phyloP scores from a whole-genome alignment of 2,329 filamentous ascomycete species.

The Sarocladium kiliense region DNA sequence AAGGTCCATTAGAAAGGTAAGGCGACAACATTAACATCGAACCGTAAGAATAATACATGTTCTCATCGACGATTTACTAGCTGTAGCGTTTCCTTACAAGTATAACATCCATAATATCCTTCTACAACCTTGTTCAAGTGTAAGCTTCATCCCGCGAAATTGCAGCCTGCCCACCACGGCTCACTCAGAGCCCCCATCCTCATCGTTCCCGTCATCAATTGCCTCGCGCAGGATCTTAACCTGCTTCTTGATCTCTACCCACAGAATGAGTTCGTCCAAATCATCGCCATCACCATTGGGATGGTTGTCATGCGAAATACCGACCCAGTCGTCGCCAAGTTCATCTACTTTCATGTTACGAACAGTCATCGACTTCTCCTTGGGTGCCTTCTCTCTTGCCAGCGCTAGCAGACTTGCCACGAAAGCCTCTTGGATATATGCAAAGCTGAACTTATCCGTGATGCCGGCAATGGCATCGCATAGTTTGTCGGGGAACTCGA shows the following conservation, averaged over 20 bases:
- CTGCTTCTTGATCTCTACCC: constrained; percentile 60
- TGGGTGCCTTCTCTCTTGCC: constrained; percentile 29
- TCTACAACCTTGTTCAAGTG: no score
- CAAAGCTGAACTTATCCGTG: constrained; percentile 62
- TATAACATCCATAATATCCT: no score
- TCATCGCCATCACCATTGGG: constrained; percentile 28
- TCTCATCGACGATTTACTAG: no score
- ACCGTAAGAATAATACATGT: no score
- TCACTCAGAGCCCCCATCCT: background rate
- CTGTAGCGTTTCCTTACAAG: no score
- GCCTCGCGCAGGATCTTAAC: constrained; percentile 55
- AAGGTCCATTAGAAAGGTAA: no score
- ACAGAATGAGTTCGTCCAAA: constrained; percentile 48
- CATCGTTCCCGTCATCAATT: constrained; percentile 36
- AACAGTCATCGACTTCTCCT: constrained; percentile 23
- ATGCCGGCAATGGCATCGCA: constrained; percentile 55
- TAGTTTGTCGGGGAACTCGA: constrained; percentile 57
- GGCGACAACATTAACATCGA: no score
- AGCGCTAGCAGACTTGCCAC: constrained; percentile 58
- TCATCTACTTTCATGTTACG: constrained; percentile 11
- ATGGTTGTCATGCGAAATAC: constrained; percentile 18
- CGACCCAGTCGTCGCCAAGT: constrained; percentile 32
- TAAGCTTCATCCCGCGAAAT: no score
- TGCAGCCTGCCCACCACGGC: no score
- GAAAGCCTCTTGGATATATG: constrained; percentile 66